These are phyloP conservation scores for Starmerella apicola DNA, from an alignment of 805 yeast species.

Conservation along the genomic window DNA sequence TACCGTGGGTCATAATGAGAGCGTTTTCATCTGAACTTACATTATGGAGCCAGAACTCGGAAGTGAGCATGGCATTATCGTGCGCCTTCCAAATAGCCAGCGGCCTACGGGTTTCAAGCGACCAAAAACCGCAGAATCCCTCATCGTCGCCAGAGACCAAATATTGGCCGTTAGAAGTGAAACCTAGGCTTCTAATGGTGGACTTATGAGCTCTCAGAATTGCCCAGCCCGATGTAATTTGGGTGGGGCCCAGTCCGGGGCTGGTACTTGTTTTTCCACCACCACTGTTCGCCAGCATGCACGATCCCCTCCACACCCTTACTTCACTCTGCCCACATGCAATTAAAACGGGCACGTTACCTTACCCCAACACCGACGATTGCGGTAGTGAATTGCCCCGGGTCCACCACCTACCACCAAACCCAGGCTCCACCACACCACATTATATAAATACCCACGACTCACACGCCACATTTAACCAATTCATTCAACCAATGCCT, in stretches of 20 bases:
- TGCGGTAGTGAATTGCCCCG: too few relatives aligned
- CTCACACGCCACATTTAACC: neutral
- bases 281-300: too few relatives aligned
- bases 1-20: constrained; percentile 47
- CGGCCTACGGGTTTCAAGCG: constrained; percentile 44
- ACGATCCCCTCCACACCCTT: too few relatives aligned
- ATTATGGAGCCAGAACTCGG: constrained; percentile 29
- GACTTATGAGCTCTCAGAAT: constrained; percentile 29
- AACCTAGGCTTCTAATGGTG: constrained; percentile 25
- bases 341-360: too few relatives aligned
- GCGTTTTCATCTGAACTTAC: constrained; percentile 17
- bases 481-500: constrained; percentile 16
- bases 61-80: constrained; percentile 36
- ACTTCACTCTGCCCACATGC: too few relatives aligned
- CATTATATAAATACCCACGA: neutral
- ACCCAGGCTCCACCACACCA: neutral
- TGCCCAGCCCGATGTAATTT: constrained; percentile 21
- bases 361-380: too few relatives aligned
- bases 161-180: constrained; percentile 26
- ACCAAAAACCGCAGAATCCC: constrained; percentile 60
- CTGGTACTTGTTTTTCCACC: too few relatives aligned
- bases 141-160: constrained; percentile 46
- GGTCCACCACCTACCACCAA: neutral
- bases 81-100: constrained; percentile 50
- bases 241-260: too few relatives aligned